Percentiles rank a stretch among this genome's conserved stretches.
These are phyloP conservation scores for Pseudonitzschia multistriata DNA, from an alignment of 108 stramenopile genomes.

Conservation along the genomic window DNA sequence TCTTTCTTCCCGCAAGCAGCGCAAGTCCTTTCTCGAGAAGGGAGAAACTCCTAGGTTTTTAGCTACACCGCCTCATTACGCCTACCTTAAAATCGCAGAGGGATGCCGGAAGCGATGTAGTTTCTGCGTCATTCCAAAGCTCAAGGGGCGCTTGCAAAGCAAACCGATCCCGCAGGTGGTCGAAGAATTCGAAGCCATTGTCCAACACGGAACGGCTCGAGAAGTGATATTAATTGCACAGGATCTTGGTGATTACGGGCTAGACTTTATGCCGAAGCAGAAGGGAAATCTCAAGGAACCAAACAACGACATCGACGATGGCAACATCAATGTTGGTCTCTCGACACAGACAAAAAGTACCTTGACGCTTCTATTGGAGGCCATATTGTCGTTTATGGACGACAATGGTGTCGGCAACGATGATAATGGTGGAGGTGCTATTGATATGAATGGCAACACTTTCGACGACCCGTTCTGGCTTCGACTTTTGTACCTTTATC, in stretches of 20 bases:
- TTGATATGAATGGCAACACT: slow-evolving; percentile 5
- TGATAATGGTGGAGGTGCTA: too few species aligned
- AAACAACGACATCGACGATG: neutral
- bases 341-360: slow-evolving; percentile 1
- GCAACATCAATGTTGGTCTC: neutral
- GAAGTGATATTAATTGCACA: slow-evolving; percentile 54
- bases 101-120: slow-evolving; percentile 44
- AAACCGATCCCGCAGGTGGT: slow-evolving; percentile 42
- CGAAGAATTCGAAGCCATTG: slow-evolving; percentile 36
- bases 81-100: slow-evolving; percentile 50
- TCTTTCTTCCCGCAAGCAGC: slow-evolving; percentile 14
- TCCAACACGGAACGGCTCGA: slow-evolving; percentile 31
- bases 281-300: neutral
- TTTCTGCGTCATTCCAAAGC: slow-evolving; percentile 53
- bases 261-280: neutral
- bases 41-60: slow-evolving; percentile 44
- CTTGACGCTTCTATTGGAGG: slow-evolving; percentile 28
- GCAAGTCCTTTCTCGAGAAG: slow-evolving; percentile 36
- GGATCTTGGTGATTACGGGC: slow-evolving; percentile 48
- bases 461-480: slow-evolving; percentile 36
- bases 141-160: slow-evolving; percentile 47
- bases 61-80: slow-evolving; percentile 45
- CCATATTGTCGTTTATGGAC: slow-evolving; percentile 18
- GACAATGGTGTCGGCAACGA: slow-evolving; percentile 4
- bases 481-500: slow-evolving; percentile 46